phyloP scores from a whole-genome alignment of 345 rosid species.

The Mercurialis annua region DNA sequence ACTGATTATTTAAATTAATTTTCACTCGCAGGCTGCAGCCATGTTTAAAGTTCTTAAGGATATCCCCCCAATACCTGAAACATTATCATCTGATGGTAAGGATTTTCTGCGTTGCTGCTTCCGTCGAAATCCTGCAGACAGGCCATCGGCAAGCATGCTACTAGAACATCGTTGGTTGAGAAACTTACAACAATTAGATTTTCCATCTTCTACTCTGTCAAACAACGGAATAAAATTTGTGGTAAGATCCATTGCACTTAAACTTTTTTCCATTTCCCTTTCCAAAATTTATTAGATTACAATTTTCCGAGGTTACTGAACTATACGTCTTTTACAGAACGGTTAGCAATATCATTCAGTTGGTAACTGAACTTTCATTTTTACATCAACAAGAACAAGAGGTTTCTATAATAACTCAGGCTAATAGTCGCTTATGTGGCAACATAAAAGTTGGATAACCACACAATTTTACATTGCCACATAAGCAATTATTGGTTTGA shows the following conservation, averaged over 20 bases:
- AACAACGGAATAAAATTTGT: slow-evolving; percentile 42
- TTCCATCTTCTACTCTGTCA: slow-evolving; percentile 30
- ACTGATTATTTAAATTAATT: background rate
- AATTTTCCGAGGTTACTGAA: no score
- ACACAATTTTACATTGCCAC: no score
- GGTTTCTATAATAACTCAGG: no score
- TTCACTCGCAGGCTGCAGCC: slow-evolving; percentile 72
- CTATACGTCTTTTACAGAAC: no score
- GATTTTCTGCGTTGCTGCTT: slow-evolving; percentile 82
- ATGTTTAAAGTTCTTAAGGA: slow-evolving; percentile 90
- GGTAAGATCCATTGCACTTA: no score
- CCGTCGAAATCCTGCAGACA: slow-evolving; percentile 80
- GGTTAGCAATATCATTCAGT: slow-evolving; percentile 6
- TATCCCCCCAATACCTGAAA: slow-evolving; percentile 74
- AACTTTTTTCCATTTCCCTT: no score
- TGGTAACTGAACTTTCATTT: background rate
- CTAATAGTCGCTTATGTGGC: no score
- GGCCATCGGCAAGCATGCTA: slow-evolving; percentile 70
- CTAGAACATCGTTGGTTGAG: slow-evolving; percentile 74
- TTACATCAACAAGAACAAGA: no score
- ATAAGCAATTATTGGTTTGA: no score
- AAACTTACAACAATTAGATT: slow-evolving; percentile 39
- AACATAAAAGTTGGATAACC: no score
- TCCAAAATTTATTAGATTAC: no score
- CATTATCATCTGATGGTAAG: slow-evolving; percentile 77